Evolutionary conservation across 495 filamentous ascomycete species (phyloP).

Genomic region (Barbatosphaeria neglecta): DNA sequence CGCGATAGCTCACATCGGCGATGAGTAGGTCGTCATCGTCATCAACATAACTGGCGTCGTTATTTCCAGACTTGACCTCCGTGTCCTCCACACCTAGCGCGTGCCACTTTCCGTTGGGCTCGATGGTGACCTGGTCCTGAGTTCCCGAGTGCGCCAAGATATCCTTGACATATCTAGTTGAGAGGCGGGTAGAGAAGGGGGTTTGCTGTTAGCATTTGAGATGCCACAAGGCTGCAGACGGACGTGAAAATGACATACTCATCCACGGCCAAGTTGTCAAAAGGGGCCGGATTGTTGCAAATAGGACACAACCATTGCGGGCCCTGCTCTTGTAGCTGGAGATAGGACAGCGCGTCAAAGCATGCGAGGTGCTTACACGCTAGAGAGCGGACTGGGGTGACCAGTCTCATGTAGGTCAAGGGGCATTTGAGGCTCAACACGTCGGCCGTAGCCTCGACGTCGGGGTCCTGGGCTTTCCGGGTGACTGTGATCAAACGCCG

Average conservation of each 20-base stretch:
- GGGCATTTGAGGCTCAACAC: conserved; percentile 89
- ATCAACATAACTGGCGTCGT: conserved; percentile 29
- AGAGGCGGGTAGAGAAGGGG: conserved; percentile 2
- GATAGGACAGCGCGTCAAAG: conserved; percentile 87
- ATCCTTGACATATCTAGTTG: conserved; percentile 70
- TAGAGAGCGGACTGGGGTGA: conserved; percentile 65
- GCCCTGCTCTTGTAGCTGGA: conserved; percentile 89
- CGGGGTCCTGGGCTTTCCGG: conserved; percentile 70
- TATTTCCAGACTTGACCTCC: conserved; percentile 4
- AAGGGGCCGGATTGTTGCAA: conserved; percentile 73
- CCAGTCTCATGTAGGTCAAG: conserved; percentile 70
- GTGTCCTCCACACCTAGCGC: conserved; percentile 22
- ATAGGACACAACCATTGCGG: conserved; percentile 92
- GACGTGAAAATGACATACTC: too few relatives aligned
- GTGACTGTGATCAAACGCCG: conserved; percentile 47
- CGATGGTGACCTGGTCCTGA: conserved; percentile 77
- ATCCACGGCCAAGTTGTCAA: conserved; percentile 73
- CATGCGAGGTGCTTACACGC: conserved; percentile 85
- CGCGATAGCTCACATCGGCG: conserved; percentile 29
- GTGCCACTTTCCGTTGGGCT: conserved; percentile 78
- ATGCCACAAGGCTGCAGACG: too few relatives aligned
- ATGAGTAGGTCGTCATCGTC: conserved; percentile 64
- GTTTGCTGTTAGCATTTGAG: conserved; percentile 1
- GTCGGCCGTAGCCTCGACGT: conserved; percentile 76
- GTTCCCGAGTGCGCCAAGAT: conserved; percentile 63